Evolutionary conservation across 257 asterid genomes (phyloP).

Genomic region (Prunella vulgaris): DNA sequence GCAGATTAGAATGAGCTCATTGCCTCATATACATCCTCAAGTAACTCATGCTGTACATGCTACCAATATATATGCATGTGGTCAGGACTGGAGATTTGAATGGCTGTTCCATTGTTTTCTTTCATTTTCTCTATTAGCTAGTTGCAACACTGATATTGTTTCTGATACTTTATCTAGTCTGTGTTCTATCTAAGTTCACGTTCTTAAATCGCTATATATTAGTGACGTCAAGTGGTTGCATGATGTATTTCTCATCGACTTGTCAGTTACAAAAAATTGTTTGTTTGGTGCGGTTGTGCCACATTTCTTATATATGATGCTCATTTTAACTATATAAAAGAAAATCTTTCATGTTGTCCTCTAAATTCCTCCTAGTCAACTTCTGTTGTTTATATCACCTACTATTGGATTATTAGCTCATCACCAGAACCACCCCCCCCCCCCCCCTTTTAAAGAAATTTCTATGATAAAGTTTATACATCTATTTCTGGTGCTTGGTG

Average conservation of each 20-base stretch:
- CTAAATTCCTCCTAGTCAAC: background rate
- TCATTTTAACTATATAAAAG: no score
- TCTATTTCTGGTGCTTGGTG: background rate
- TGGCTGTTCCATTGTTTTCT: background rate
- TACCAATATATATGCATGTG: slow-evolving; percentile 9
- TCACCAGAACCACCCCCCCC: background rate
- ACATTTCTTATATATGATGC: no score
- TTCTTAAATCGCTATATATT: background rate
- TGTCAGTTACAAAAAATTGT: no score
- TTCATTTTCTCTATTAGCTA: background rate
- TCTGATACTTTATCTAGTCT: background rate
- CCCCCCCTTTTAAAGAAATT: no score
- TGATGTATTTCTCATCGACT: background rate
- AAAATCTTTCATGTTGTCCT: background rate
- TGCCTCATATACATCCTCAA: background rate
- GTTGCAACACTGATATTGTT: background rate
- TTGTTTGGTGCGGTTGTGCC: no score
- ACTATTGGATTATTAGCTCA: background rate
- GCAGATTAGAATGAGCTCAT: background rate
- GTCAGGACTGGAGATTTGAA: background rate
- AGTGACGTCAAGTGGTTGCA: background rate
- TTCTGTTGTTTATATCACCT: background rate
- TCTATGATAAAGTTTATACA: no score
- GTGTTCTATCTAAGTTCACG: background rate
- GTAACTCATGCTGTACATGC: background rate